Percentiles rank a stretch among this genome's conserved stretches.
phyloP scores from a whole-genome alignment of 176 grass and related monocot genomes.

The Otatea glauca region DNA sequence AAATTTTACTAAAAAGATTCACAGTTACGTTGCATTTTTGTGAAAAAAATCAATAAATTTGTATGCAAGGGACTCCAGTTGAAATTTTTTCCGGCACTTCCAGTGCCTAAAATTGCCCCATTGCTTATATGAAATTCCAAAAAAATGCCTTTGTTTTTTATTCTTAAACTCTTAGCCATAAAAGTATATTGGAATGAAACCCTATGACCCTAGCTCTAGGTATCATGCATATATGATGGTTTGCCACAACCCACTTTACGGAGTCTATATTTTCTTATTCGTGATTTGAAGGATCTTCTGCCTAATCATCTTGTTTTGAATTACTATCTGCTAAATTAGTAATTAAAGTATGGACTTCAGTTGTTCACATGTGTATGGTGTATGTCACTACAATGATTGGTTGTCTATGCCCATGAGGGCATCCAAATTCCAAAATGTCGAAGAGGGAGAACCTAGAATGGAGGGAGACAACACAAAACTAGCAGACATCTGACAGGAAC shows the following conservation, averaged over 20 bases:
- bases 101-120: not conserved
- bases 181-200: not conserved
- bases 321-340: constrained; percentile 2
- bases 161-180: not conserved
- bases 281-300: constrained; percentile 7
- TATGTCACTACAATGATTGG: not conserved
- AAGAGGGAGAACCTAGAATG: not conserved
- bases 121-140: constrained; percentile 15
- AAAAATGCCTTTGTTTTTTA: not conserved
- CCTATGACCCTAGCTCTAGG: not conserved
- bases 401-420: not conserved
- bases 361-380: constrained; percentile 20
- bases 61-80: constrained; percentile 8
- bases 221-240: constrained; percentile 1
- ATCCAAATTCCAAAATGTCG: not conserved
- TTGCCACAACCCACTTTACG: not conserved
- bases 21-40: not conserved
- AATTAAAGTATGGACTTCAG: not conserved
- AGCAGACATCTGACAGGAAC: not conserved
- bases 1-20: not conserved
- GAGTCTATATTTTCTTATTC: not conserved
- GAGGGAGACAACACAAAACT: constrained; percentile 1
- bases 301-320: not conserved
- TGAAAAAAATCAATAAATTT: constrained; percentile 3
- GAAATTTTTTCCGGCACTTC: not conserved